Percentiles rank a stretch among this genome's conserved stretches.
Evolutionary conservation across 768 basidiomycete species (phyloP).

Genomic region (Myochromella boudieri): DNA sequence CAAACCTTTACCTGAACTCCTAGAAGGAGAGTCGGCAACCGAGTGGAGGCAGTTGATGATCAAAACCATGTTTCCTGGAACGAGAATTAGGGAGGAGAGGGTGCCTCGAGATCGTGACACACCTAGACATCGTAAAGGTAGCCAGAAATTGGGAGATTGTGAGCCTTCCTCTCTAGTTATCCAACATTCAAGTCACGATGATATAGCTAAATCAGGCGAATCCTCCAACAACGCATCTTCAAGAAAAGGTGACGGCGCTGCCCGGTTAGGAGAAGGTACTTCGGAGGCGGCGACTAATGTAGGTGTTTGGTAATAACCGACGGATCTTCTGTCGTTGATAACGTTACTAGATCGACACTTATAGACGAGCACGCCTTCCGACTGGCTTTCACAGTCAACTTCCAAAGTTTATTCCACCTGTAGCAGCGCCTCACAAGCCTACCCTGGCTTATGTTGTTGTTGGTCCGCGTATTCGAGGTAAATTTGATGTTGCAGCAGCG

Average conservation of each 20-base stretch:
- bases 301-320: neutral
- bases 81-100: constrained; percentile 21
- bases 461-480: constrained; percentile 56
- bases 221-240: neutral
- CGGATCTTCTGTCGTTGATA: too few species aligned
- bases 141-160: too few species aligned
- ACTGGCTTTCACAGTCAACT: constrained; percentile 36
- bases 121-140: neutral
- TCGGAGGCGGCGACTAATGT: constrained; percentile 6
- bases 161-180: too few species aligned
- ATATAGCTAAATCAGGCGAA: too few species aligned
- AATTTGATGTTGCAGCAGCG: constrained; percentile 73
- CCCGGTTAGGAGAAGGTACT: neutral
- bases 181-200: too few species aligned
- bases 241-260: neutral
- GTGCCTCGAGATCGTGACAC: neutral
- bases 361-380: constrained; percentile 27
- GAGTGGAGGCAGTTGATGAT: constrained; percentile 56
- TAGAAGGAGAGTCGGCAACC: constrained; percentile 47
- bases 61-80: constrained; percentile 61
- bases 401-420: constrained; percentile 27
- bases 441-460: constrained; percentile 51
- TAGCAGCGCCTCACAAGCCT: constrained; percentile 22
- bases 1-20: constrained; percentile 29
- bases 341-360: constrained; percentile 25